Base-by-base conservation (phyloP, 805 yeast genomes). In the Hanseniaspora lindneri region DNA sequence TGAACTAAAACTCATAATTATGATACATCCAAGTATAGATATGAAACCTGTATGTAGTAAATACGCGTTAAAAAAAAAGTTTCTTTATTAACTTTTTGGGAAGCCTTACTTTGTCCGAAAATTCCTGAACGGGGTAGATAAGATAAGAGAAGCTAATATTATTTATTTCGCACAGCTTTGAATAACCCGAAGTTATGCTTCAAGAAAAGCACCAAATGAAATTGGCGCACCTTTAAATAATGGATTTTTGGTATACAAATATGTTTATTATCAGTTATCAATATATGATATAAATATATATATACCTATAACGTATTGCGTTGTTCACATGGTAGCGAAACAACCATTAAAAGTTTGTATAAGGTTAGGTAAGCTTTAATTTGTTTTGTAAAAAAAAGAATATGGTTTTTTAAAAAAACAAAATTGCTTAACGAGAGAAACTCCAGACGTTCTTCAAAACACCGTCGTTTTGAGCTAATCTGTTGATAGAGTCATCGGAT, bases 381-480 rank as follows among this genome's bases (percentile, higher is more conserved):
- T 32, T 34, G 14, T 34, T 34, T 34, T 34, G 6, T 16, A 17
- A 34, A 9, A 34, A 16, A 36, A 21, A 36, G 16, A 20, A 21
- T 4, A 20, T 8, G 10, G 28, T 17, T 36, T 13, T n/a, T 32
- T 32, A 32, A n/a, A 10, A 32, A 32, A 37, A n/a, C 30, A 30
- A 25, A 16, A 34, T 40, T 33, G n/a, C 56, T 77, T 83, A 83
- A 80, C 92, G 89, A 75, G 92, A 83, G 83, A 82, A 82, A 68
- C 85, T 71, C 89, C 92, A 82, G 76, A 83, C 92, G 76, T 87
- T 88, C 80, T 84, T 84, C 73, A 92, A 77, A 71, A 92, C 78
- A 77, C 97, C 97, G 71, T 92, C 97, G 69, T 80, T 83, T 79
- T 92, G 96, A 64, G 97, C 94, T 69, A 92, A 83, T 79, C 98